phyloP scores from a whole-genome alignment of 2,329 filamentous ascomycete species.

The Hymenoscyphus fraxineus region DNA sequence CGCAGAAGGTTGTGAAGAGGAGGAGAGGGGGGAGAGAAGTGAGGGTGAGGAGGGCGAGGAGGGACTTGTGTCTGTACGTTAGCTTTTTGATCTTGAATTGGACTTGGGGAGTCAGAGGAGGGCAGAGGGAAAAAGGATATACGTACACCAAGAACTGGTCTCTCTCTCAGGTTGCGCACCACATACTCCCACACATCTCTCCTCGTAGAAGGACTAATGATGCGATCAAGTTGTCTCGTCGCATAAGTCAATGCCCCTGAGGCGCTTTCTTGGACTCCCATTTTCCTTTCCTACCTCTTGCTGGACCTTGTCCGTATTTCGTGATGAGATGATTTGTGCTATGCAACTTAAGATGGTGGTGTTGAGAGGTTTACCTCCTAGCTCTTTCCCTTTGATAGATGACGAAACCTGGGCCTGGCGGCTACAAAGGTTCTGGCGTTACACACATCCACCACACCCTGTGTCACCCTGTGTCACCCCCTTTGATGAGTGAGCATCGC shows the following conservation, averaged over 20 bases:
- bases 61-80: no score
- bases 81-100: no score
- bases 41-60: neutral
- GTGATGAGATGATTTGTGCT: neutral
- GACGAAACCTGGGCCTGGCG: neutral
- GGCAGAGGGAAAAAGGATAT: neutral
- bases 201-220: constrained; percentile 59
- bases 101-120: neutral
- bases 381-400: neutral
- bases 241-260: neutral
- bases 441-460: no score
- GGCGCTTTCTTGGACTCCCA: neutral
- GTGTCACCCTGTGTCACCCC: neutral
- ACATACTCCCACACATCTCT: constrained; percentile 50
- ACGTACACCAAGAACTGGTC: constrained; percentile 68
- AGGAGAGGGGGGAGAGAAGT: constrained; percentile 53
- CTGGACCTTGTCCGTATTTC: neutral
- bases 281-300: neutral
- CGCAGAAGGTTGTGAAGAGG: constrained; percentile 64
- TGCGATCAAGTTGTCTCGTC: constrained; percentile 14
- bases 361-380: neutral
- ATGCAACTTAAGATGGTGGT: neutral
- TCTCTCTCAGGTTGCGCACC: constrained; percentile 41
- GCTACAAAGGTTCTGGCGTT: no score
- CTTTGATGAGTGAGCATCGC: neutral